Conservation (phyloP, 1,139 yeast genomes). For the Yamadazyma membranifaciens region DNA sequence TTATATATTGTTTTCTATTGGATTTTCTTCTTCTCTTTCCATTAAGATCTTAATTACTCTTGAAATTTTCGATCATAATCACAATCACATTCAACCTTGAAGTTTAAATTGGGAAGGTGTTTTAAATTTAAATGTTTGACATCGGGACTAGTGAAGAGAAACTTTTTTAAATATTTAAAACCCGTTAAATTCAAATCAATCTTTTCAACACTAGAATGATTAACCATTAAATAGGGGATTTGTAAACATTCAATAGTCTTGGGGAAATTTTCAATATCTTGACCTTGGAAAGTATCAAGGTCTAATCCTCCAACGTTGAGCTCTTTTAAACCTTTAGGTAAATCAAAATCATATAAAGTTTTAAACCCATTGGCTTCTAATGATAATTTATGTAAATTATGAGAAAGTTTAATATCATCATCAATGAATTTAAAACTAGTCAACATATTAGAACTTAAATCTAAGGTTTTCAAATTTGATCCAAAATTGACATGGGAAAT, state of each 20-base stretch:
- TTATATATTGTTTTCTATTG: slow-evolving; percentile 2
- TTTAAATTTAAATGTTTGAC: slow-evolving; percentile 1
- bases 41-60: neutral
- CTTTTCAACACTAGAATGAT: neutral
- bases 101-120: neutral
- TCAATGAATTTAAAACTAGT: slow-evolving; percentile 1
- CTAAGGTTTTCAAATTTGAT: slow-evolving; percentile 11
- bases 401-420: neutral
- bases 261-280: slow-evolving; percentile 6
- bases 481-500: slow-evolving; percentile 17
- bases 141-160: slow-evolving; percentile 5
- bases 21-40: neutral
- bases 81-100: slow-evolving; percentile 6
- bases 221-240: slow-evolving; percentile 3
- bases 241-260: slow-evolving; percentile 3
- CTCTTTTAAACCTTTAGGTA: slow-evolving; percentile 3
- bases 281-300: slow-evolving; percentile 3
- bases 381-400: slow-evolving; percentile 1
- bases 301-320: slow-evolving; percentile 4
- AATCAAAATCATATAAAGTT: slow-evolving; percentile 4
- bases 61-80: slow-evolving; percentile 3
- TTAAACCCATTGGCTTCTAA: slow-evolving; percentile 5
- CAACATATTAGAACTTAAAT: slow-evolving; percentile 6
- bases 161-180: slow-evolving; percentile 1
- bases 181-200: slow-evolving; percentile 4